Percentiles rank a stretch among this genome's conserved stretches.
Conservation (phyloP, 129 eudicot genomes). For the Artemisia tridentata region DNA sequence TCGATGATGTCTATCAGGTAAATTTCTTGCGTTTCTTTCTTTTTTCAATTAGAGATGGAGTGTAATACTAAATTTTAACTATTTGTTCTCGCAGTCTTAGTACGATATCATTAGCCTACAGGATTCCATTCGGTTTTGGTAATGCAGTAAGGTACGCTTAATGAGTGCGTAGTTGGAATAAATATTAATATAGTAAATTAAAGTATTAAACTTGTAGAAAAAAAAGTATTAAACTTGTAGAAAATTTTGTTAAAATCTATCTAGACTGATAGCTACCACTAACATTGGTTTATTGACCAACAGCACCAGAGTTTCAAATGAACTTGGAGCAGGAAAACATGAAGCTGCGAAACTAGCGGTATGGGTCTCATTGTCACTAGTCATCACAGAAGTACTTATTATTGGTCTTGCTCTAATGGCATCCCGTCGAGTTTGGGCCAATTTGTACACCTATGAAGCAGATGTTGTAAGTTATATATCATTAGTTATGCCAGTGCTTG, state of each 20-base stretch:
- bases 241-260: too few species aligned
- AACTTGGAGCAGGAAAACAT: constrained; percentile 55
- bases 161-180: background rate
- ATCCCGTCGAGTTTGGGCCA: constrained; percentile 33
- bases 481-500: constrained; percentile 44
- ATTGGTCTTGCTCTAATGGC: constrained; percentile 25
- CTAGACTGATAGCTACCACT: background rate
- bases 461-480: constrained; percentile 46
- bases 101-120: constrained; percentile 39
- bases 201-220: too few species aligned
- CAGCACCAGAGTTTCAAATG: constrained; percentile 59
- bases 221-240: too few species aligned
- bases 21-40: background rate
- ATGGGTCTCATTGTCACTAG: constrained; percentile 33
- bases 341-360: constrained; percentile 43
- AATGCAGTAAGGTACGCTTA: constrained; percentile 50
- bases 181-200: too few species aligned
- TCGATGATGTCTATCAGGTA: constrained; percentile 45
- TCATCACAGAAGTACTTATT: constrained; percentile 37
- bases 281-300: background rate
- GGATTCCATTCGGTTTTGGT: constrained; percentile 54
- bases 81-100: constrained; percentile 34
- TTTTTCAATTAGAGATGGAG: background rate
- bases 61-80: constrained; percentile 9
- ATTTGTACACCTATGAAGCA: constrained; percentile 40